phyloP scores from a whole-genome alignment of 768 basidiomycete species.

The Tylopilus rubrobrunneus region DNA sequence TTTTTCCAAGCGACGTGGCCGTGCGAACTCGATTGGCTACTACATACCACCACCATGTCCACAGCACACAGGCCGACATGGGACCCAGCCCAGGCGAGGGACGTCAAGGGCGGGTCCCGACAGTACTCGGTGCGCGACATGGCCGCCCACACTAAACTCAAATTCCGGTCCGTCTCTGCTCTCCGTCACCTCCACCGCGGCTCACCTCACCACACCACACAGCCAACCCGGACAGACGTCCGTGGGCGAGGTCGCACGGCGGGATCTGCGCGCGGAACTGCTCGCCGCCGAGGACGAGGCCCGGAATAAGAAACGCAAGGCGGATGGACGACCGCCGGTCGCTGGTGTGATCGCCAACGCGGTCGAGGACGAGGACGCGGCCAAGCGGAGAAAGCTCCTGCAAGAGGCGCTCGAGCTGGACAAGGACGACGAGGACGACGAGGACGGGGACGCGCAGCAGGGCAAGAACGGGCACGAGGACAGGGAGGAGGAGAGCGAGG shows the following conservation, averaged over 20 bases:
- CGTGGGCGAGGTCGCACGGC: conserved; percentile 64
- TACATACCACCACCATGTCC: conserved; percentile 50
- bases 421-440: conserved; percentile 70
- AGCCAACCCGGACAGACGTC: conserved; percentile 93
- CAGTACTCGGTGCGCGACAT: conserved; percentile 93
- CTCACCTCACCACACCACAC: neutral
- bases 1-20: conserved; percentile 13
- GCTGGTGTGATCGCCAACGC: conserved; percentile 22
- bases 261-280: conserved; percentile 82
- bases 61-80: conserved; percentile 95
- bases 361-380: conserved; percentile 56
- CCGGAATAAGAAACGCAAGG: conserved; percentile 87
- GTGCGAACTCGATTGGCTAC: conserved; percentile 7
- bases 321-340: conserved; percentile 56
- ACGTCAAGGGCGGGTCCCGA: conserved; percentile 87
- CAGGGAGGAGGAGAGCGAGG: conserved; percentile 41
- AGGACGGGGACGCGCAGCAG: conserved; percentile 13
- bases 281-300: conserved; percentile 85
- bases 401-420: conserved; percentile 87
- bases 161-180: conserved; percentile 72
- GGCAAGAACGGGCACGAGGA: conserved; percentile 22
- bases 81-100: conserved; percentile 93
- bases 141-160: conserved; percentile 95
- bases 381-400: conserved; percentile 83
- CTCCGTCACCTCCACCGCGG: neutral